These are phyloP conservation scores for Pyricularia grisea DNA, from an alignment of 2,329 filamentous ascomycete genomes.

Conservation along the genomic window DNA sequence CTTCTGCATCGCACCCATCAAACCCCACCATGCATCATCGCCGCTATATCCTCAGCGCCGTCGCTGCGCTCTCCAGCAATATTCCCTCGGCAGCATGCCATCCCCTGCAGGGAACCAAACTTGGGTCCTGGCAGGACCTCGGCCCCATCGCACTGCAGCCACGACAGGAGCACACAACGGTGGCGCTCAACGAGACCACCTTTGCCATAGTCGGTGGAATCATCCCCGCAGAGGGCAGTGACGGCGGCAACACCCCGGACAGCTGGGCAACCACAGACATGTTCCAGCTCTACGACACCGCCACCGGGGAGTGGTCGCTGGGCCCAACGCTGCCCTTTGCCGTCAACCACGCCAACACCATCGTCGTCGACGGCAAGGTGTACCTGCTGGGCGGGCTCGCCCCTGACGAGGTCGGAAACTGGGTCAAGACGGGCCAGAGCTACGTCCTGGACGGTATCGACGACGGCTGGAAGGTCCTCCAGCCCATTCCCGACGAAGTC, in stretches of 20 bases:
- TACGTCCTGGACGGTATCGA: background rate
- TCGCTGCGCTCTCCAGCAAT: background rate
- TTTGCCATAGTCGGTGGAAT: constrained; percentile 2
- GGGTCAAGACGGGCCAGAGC: constrained; percentile 1
- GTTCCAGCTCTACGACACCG: constrained; percentile 4
- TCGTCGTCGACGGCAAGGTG: background rate
- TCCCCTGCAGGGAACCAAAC: background rate
- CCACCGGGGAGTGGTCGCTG: background rate
- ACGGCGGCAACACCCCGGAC: background rate
- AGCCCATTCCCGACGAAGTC: constrained; percentile 14
- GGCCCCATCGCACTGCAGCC: background rate
- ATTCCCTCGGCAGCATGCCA: background rate
- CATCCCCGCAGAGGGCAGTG: background rate
- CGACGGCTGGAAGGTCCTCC: background rate
- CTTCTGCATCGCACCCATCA: too few relatives aligned
- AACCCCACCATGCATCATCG: background rate
- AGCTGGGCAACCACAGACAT: constrained; percentile 1
- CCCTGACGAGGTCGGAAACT: background rate
- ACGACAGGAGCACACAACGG: constrained; percentile 2
- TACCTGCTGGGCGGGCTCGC: constrained; percentile 1
- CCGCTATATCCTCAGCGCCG: background rate
- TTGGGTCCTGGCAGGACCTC: background rate
- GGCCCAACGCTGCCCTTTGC: background rate
- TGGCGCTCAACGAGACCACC: constrained; percentile 1
- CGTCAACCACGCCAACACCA: constrained; percentile 1